Evolutionary conservation across 306 rosid genomes (phyloP), one percentile per base, ranked within the genome.

Genomic region (Cicer bijugum): DNA sequence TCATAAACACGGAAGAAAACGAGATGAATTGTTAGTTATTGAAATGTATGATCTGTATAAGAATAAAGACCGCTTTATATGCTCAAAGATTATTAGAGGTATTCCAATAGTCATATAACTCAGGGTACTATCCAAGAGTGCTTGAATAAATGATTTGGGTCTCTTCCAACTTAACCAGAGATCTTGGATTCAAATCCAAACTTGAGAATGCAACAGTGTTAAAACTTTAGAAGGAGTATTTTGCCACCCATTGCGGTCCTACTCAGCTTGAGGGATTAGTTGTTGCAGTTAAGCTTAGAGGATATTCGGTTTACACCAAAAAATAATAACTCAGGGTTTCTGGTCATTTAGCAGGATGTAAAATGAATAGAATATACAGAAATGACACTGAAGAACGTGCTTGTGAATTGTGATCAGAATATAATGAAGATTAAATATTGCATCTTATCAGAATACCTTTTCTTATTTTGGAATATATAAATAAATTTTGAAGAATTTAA

Each of bases 391-490:
- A 82, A 57, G 59, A 40, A 59, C n/a, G 71, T 67, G 12, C 37
- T 44, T 45, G 63, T 40, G 15, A 38, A 4, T 58, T 9, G 19
- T 46, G 61, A 61, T 68, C 66, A 68, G 42, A 52, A 51, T 38
- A 74, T 50, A 60, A 53, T 59, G 39, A 50, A 20, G 12, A 52
- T 16, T 16, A 52, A 52, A 52, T 64, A 43, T 42, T 67, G 60
- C 68, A 74, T 10, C 65, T 52, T 8, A 33, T 45, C 64, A 9
- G n/a, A 9, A 45, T 64, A 33, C 59, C 37, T 65, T 19, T 47
- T 60, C 67, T 35, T 9, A 10, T n/a, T 71, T 5, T 63, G 44
- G 74, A 73, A 78, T 40, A 20, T 68, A 37, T 14, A 57, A 70
- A 56, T 12, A 37, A 72, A 65, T 39, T 65, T 4, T 48, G 17